Percentiles rank a stretch among this genome's conserved stretches.
These are phyloP conservation scores for Globisporangium barbulae DNA, from an alignment of 352 stramenopile species.

Conservation along the genomic window DNA sequence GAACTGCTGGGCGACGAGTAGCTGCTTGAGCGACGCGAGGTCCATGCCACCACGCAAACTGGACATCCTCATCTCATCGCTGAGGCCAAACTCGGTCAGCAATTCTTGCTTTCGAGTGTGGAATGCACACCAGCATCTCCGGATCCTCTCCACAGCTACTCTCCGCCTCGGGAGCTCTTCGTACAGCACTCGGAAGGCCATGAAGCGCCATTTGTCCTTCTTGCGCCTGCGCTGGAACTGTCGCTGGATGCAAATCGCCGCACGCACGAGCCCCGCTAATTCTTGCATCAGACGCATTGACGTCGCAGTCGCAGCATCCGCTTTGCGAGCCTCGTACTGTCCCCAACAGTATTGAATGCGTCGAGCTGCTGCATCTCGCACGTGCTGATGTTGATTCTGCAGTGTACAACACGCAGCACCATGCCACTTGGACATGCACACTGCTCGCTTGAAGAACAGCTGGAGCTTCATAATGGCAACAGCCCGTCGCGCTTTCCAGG, in stretches of 20 bases:
- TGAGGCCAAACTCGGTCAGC: neutral
- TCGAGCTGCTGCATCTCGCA: neutral
- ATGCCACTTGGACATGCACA: conserved; percentile 13
- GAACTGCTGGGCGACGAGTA: conserved; percentile 20
- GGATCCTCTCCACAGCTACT: conserved; percentile 18
- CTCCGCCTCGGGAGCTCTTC: conserved; percentile 28
- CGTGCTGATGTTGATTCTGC: neutral
- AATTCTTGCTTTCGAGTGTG: conserved; percentile 9
- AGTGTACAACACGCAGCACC: neutral
- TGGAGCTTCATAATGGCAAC: conserved; percentile 11
- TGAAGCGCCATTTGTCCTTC: conserved; percentile 30
- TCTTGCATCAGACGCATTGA: conserved; percentile 15
- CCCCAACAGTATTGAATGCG: conserved; percentile 18
- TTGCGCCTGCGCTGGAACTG: conserved; percentile 19
- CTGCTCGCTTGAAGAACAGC: conserved; percentile 3
- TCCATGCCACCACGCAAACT: conserved; percentile 1
- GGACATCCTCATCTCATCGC: neutral
- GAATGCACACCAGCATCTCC: conserved; percentile 24
- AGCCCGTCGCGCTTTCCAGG: conserved; percentile 10
- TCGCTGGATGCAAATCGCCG: conserved; percentile 37
- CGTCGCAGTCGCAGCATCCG: conserved; percentile 2
- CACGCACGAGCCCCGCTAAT: conserved; percentile 21
- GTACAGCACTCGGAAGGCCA: conserved; percentile 25
- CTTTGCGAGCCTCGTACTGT: neutral
- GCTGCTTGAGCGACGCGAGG: conserved; percentile 14